Evolutionary conservation across 2,329 filamentous ascomycete species (phyloP), one percentile per base, ranked within the genome.

Genomic region (Colletotrichum sojae): DNA sequence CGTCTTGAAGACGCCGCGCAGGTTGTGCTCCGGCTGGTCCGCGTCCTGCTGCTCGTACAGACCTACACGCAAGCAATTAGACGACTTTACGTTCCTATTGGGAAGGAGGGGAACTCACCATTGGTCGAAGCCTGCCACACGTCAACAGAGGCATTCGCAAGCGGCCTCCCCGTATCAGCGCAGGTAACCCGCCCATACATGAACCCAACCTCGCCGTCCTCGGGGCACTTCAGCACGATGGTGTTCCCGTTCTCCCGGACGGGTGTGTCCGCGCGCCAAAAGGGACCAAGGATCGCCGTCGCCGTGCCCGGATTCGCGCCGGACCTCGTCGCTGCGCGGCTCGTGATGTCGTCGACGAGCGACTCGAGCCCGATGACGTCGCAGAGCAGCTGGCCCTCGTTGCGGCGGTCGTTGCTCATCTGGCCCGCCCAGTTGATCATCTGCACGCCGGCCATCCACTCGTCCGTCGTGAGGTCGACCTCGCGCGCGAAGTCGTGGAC

Each of bases 111-210:
- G 22, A 5, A 4, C 77, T 76, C 78, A 80, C 88, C 84, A 75
- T 95, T 95, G 39, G 93, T 92, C 0, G 89, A 92, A 0, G 92
- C 92, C 76, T 95, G 90, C 93, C 93, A 96, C 60, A 95, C 86
- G 75, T 95, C 93, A 43, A 96, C 85, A 22, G 88, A 84, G 2
- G 92, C 92, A 68, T 85, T 85, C 18, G 86, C 83, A 52, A 95
- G 83, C 0, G 91, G 91, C 78, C 88, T 82, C 61, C 90, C 89
- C 0, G 91, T 93, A 20, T 77, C 76, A 57, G 87, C 88, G 52
- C 84, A 84, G n/a, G 80, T 80, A 56, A 89, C 81, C 43, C 78
- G 79, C 57, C 93, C 92, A 72, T 93, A 87, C 85, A 94, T 90
- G 74, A 85, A 89, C 3, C 86, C 85, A 31, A 90, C 81, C 71